Conservation (phyloP, 176 grass and related monocot genomes). For the Alopecurus myosuroides region DNA sequence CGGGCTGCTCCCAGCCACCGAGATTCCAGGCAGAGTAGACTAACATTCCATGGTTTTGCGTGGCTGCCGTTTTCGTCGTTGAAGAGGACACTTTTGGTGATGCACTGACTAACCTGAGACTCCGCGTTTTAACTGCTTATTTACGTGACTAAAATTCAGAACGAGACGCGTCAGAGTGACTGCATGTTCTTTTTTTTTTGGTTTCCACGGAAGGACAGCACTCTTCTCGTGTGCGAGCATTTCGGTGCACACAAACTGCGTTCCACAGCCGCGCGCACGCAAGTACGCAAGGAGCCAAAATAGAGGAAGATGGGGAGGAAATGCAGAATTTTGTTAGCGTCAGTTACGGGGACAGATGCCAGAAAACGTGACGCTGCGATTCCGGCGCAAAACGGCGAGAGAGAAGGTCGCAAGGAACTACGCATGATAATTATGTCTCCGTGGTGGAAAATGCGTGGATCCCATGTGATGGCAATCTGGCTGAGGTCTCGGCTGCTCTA, state of each 20-base stretch:
- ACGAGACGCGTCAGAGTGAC: not conserved
- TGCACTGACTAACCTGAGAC: not conserved
- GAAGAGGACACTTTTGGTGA: not conserved
- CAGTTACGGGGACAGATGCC: not conserved
- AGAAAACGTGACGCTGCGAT: not conserved
- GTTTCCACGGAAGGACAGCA: not conserved
- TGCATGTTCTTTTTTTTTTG: not conserved
- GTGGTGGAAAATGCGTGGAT: too few relatives aligned
- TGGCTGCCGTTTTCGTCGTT: not conserved
- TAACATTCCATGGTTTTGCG: not conserved
- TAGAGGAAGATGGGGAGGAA: not conserved
- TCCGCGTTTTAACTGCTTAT: not conserved
- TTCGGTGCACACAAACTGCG: not conserved
- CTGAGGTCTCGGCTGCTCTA: too few relatives aligned
- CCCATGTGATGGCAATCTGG: too few relatives aligned
- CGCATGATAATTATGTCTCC: too few relatives aligned
- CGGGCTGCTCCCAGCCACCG: not conserved
- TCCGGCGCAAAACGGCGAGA: too few relatives aligned
- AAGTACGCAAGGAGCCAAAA: not conserved
- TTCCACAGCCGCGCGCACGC: not conserved
- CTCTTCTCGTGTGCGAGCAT: not conserved
- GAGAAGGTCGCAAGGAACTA: not conserved
- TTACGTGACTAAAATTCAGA: not conserved
- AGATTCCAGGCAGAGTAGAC: not conserved
- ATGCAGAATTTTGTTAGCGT: not conserved